Percentiles rank a stretch among this genome's conserved stretches.
Evolutionary conservation across 1,139 yeast species (phyloP).

Genomic region (Ashbya aceris): DNA sequence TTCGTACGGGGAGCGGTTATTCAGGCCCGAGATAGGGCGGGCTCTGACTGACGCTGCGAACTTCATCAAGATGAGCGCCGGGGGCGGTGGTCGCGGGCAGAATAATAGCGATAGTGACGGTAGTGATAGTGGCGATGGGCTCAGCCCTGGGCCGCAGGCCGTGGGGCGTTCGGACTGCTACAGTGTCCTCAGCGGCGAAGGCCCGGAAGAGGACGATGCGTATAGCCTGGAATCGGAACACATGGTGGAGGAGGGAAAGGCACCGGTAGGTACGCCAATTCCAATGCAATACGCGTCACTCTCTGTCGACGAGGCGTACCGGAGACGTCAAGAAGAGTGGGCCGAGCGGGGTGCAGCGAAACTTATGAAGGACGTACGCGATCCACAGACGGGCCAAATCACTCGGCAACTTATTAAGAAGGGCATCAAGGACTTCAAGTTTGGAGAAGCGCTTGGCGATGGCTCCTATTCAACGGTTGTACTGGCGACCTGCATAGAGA

Average conservation of each 20-base stretch:
- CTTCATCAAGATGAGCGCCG: slow-evolving; percentile 13
- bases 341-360: slow-evolving; percentile 45
- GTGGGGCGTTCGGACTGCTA: too few species aligned
- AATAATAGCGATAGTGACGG: neutral
- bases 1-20: slow-evolving; percentile 1
- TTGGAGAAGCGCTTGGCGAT: slow-evolving; percentile 67
- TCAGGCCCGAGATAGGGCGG: slow-evolving; percentile 12
- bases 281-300: neutral
- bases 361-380: slow-evolving; percentile 37
- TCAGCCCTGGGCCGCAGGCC: neutral
- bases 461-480: slow-evolving; percentile 76
- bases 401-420: slow-evolving; percentile 39
- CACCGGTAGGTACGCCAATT: too few species aligned
- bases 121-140: neutral
- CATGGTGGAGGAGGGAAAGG: too few species aligned
- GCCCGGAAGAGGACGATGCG: too few species aligned
- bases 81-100: slow-evolving; percentile 2
- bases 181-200: too few species aligned
- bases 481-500: slow-evolving; percentile 53
- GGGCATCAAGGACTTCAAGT: slow-evolving; percentile 59
- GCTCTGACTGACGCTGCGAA: slow-evolving; percentile 24
- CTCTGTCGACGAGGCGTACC: slow-evolving; percentile 15
- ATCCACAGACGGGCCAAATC: slow-evolving; percentile 37
- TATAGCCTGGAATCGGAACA: too few species aligned
- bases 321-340: slow-evolving; percentile 24